These are phyloP conservation scores for Leccinum subatratum DNA, from an alignment of 1,284 basidiomycete species.

Conservation along the genomic window DNA sequence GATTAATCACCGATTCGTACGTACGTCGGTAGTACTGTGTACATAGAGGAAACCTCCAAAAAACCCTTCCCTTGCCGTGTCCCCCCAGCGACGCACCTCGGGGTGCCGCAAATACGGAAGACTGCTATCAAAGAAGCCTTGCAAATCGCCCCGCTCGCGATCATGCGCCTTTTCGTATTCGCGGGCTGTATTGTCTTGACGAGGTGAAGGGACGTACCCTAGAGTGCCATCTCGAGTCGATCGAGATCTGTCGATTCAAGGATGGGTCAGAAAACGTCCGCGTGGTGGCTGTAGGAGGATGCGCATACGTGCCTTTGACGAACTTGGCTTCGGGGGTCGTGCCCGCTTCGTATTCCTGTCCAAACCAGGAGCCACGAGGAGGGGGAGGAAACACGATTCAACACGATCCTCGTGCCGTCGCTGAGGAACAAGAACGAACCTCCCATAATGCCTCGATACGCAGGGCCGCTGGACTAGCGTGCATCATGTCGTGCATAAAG, in stretches of 20 bases:
- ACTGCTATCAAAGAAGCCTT: slow-evolving; percentile 67
- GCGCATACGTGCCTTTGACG: slow-evolving; percentile 80
- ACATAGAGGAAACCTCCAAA: no score
- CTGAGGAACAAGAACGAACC: slow-evolving; percentile 39
- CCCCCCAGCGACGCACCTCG: slow-evolving; percentile 74
- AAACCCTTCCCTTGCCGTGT: slow-evolving; percentile 32
- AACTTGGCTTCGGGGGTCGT: slow-evolving; percentile 79
- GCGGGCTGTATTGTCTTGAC: slow-evolving; percentile 40
- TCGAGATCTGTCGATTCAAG: slow-evolving; percentile 63
- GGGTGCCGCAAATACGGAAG: slow-evolving; percentile 55
- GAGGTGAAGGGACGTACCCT: slow-evolving; percentile 45
- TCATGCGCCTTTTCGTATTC: slow-evolving; percentile 65
- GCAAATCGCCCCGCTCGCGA: slow-evolving; percentile 44
- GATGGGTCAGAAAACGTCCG: neutral
- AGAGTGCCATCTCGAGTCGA: slow-evolving; percentile 86
- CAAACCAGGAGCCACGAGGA: neutral
- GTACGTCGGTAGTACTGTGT: no score
- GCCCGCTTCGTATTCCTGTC: slow-evolving; percentile 86
- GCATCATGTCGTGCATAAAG: slow-evolving; percentile 86
- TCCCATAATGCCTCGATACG: slow-evolving; percentile 79
- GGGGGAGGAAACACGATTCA: neutral
- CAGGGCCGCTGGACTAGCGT: slow-evolving; percentile 72
- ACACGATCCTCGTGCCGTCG: neutral
- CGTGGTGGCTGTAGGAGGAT: slow-evolving; percentile 5
- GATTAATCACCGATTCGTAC: no score